Conservation (phyloP, 2,329 filamentous ascomycete genomes). For the Graphiopsis chlorocephala region DNA sequence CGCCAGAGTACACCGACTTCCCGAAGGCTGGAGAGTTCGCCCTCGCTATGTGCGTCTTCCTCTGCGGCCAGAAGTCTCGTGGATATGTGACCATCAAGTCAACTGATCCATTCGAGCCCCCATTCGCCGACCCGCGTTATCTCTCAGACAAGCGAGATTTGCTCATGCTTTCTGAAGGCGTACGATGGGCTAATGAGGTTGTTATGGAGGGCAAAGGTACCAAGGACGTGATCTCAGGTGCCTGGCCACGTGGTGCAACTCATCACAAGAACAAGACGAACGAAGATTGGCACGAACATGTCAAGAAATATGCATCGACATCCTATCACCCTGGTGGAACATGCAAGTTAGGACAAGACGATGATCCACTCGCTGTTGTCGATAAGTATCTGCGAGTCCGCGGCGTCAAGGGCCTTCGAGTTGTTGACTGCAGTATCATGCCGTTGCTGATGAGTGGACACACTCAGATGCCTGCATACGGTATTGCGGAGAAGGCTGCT, state of each 20-base stretch:
- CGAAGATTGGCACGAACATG: constrained; percentile 58
- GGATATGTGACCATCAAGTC: constrained; percentile 54
- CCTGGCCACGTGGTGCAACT: constrained; percentile 53
- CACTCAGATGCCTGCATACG: constrained; percentile 59
- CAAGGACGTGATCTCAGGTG: constrained; percentile 57
- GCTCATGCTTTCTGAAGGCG: constrained; percentile 58
- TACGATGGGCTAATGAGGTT: constrained; percentile 59
- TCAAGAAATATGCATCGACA: constrained; percentile 51
- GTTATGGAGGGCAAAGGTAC: constrained; percentile 57
- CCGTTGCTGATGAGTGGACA: constrained; percentile 51
- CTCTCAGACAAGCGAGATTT: constrained; percentile 58
- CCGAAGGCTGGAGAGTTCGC: constrained; percentile 54
- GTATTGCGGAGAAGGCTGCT: constrained; percentile 55
- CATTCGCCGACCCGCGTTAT: constrained; percentile 59
- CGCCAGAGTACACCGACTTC: constrained; percentile 56
- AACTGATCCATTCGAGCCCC: constrained; percentile 50
- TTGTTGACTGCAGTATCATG: constrained; percentile 55
- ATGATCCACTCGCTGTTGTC: constrained; percentile 51
- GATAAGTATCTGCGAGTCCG: constrained; percentile 53
- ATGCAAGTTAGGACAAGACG: constrained; percentile 53
- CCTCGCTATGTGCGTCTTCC: constrained; percentile 58
- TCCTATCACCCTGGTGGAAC: constrained; percentile 58
- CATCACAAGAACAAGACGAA: constrained; percentile 55
- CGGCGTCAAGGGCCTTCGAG: constrained; percentile 53
- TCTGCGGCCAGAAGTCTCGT: constrained; percentile 57